phyloP scores from a whole-genome alignment of 257 asterid species.

The Solanum ossicruentum region DNA sequence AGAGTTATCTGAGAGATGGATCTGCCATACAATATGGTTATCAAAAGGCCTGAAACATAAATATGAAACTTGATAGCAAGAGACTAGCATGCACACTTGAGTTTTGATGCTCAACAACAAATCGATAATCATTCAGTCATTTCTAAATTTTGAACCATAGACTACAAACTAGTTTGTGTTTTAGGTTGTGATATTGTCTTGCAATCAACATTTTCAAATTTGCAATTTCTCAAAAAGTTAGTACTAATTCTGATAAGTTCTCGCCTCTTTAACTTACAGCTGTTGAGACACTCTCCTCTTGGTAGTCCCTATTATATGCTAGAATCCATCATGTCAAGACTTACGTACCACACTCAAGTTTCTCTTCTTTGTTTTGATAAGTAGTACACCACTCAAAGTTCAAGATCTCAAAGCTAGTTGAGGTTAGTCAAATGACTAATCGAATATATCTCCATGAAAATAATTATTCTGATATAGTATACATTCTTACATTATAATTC shows the following conservation, averaged over 20 bases:
- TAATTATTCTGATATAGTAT: not conserved
- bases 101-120: not conserved
- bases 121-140: not conserved
- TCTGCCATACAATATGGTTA: not conserved
- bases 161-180: not conserved
- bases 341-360: not conserved
- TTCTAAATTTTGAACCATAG: not conserved
- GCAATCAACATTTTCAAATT: not conserved
- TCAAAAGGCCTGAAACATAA: not conserved
- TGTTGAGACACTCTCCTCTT: not conserved
- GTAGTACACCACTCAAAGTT: not conserved
- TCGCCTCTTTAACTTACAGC: not conserved
- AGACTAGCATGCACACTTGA: not conserved
- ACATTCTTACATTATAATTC: not conserved
- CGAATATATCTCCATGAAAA: not conserved
- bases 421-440: not conserved
- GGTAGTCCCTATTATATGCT: not conserved
- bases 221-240: not conserved
- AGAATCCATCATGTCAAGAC: not conserved
- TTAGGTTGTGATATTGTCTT: not conserved
- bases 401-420: not conserved
- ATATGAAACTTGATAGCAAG: not conserved
- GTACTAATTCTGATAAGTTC: not conserved
- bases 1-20: not conserved
- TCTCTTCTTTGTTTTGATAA: not conserved